Conservation (phyloP, 2,329 filamentous ascomycete genomes). For the Epichloe coenophiala region DNA sequence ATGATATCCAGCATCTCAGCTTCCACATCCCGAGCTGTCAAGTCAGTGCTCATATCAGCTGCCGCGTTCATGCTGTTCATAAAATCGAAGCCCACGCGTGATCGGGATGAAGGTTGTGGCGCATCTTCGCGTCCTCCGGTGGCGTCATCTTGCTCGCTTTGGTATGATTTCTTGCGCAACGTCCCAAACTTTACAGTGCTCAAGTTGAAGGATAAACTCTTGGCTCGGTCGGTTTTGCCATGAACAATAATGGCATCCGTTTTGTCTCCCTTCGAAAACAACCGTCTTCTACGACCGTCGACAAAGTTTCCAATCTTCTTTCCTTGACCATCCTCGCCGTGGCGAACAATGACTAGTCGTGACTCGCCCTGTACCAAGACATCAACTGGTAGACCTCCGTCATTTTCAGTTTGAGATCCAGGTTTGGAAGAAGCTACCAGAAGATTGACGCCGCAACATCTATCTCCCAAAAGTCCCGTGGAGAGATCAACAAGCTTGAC, state of each 20-base stretch:
- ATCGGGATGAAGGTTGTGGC: constrained; percentile 15
- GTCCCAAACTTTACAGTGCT: constrained; percentile 30
- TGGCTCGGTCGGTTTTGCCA: constrained; percentile 24
- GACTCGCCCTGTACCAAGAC: constrained; percentile 42
- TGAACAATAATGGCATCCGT: constrained; percentile 43
- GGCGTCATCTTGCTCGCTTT: constrained; percentile 14
- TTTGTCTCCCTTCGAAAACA: constrained; percentile 26
- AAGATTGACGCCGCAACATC: constrained; percentile 37
- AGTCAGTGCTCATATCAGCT: constrained; percentile 36
- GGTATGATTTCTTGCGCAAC: constrained; percentile 18
- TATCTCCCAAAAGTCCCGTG: constrained; percentile 42
- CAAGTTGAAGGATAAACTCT: constrained; percentile 36
- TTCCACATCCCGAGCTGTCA: constrained; percentile 40
- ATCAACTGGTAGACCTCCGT: constrained; percentile 36
- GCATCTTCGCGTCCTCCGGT: constrained; percentile 9
- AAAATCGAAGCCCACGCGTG: constrained; percentile 33
- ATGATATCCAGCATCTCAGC: constrained; percentile 51
- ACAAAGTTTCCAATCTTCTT: constrained; percentile 27
- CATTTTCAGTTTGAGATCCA: constrained; percentile 10
- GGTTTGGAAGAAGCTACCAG: constrained; percentile 23
- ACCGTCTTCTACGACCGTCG: constrained; percentile 18
- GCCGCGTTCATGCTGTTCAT: constrained; percentile 36
- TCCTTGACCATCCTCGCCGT: constrained; percentile 34
- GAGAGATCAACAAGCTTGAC: constrained; percentile 38
- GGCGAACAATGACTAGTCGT: constrained; percentile 39